Conservation (phyloP, 305 asterid species). For the Stenogyne calaminthoides region DNA sequence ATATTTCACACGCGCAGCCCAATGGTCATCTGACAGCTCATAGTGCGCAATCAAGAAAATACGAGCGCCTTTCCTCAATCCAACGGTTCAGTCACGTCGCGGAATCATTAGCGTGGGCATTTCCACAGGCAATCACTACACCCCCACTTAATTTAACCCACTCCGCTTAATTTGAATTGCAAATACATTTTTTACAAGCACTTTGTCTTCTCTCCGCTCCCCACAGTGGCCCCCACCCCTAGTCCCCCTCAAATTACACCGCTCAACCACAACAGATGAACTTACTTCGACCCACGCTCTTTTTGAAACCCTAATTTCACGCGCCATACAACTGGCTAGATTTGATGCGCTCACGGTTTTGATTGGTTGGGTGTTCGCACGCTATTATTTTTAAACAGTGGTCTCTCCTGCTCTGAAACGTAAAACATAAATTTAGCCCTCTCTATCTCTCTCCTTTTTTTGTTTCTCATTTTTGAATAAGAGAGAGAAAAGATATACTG, state of each 20-base stretch:
- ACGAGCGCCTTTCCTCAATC: too few species aligned
- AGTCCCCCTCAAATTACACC: constrained; percentile 51
- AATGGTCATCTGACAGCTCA: background rate
- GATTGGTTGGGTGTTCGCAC: constrained; percentile 22
- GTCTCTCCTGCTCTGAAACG: constrained; percentile 39
- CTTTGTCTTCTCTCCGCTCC: constrained; percentile 41
- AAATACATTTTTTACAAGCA: constrained; percentile 30
- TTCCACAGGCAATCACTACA: constrained; percentile 12
- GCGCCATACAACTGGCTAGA: background rate
- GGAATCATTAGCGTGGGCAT: background rate
- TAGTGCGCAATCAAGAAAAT: background rate
- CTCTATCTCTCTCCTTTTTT: constrained; percentile 27
- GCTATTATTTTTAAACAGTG: constrained; percentile 15
- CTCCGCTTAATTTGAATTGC: constrained; percentile 38
- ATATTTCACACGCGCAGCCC: background rate
- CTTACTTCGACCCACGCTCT: constrained; percentile 34
- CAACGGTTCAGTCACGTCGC: background rate
- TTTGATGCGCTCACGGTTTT: background rate
- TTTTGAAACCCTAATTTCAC: background rate
- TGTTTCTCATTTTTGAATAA: constrained; percentile 31
- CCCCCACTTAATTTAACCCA: constrained; percentile 21
- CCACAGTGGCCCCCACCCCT: constrained; percentile 42
- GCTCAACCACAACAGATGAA: constrained; percentile 55
- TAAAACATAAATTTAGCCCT: constrained; percentile 58
- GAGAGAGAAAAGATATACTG: constrained; percentile 36